Evolutionary conservation across 306 rosid species (phyloP).

Genomic region (Neltuma alba): DNA sequence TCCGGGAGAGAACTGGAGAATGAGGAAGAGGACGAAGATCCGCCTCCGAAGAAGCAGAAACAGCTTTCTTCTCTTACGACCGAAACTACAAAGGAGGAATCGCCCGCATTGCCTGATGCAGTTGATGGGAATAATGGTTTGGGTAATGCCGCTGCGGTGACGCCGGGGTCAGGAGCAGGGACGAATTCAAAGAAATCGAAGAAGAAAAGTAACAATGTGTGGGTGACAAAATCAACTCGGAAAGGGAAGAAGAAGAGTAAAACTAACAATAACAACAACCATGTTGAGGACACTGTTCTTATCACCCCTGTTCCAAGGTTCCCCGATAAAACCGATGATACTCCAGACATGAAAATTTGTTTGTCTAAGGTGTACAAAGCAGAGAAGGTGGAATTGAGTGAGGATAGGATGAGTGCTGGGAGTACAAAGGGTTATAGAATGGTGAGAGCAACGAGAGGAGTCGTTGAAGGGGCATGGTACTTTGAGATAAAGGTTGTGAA

Average conservation of each 20-base stretch:
- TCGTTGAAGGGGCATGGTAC: constrained; percentile 91
- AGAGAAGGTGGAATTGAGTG: constrained; percentile 88
- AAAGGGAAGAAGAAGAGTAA: constrained; percentile 92
- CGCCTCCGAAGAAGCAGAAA: constrained; percentile 84
- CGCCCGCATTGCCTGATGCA: constrained; percentile 33
- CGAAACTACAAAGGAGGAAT: constrained; percentile 40
- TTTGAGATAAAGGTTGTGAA: constrained; percentile 75
- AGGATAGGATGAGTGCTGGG: constrained; percentile 81
- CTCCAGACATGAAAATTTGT: constrained; percentile 70
- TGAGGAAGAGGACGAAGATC: constrained; percentile 77
- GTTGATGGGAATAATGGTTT: constrained; percentile 35
- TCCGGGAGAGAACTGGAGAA: constrained; percentile 42
- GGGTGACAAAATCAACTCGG: constrained; percentile 86
- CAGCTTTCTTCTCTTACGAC: constrained; percentile 69
- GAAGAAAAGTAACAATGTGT: constrained; percentile 89
- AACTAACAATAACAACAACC: constrained; percentile 50
- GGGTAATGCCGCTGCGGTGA: not conserved
- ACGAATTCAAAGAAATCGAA: constrained; percentile 74
- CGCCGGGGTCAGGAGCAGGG: constrained; percentile 32
- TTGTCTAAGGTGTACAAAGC: constrained; percentile 94
- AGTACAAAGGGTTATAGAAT: constrained; percentile 95
- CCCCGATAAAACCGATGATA: constrained; percentile 86
- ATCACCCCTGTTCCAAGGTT: constrained; percentile 85
- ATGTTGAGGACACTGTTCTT: constrained; percentile 70
- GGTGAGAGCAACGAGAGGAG: constrained; percentile 95